Evolutionary conservation across 2,329 filamentous ascomycete species (phyloP).

Genomic region (Botrytis fabae): DNA sequence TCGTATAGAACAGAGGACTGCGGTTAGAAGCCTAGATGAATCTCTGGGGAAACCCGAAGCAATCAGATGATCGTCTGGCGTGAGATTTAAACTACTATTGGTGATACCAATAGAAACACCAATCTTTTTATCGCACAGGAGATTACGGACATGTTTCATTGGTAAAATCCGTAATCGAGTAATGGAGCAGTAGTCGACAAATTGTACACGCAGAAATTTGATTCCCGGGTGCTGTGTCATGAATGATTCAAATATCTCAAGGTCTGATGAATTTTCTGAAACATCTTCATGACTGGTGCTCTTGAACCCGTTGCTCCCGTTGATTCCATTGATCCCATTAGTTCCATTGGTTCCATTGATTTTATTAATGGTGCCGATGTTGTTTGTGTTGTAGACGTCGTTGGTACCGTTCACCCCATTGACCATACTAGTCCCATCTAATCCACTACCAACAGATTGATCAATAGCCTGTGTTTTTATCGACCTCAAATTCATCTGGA

Average conservation of each 20-base stretch:
- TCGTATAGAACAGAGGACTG: constrained; percentile 64
- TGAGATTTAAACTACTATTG: constrained; percentile 61
- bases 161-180: constrained; percentile 68
- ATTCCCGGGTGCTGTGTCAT: constrained; percentile 51
- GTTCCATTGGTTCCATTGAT: background rate
- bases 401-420: background rate
- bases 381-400: background rate
- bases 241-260: constrained; percentile 44
- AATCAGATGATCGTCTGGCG: constrained; percentile 65
- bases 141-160: constrained; percentile 53
- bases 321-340: background rate
- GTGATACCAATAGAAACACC: constrained; percentile 56
- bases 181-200: constrained; percentile 75
- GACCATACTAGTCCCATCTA: background rate
- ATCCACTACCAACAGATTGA: background rate
- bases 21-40: constrained; percentile 65
- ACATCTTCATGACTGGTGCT: background rate
- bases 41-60: constrained; percentile 58
- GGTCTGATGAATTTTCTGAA: constrained; percentile 25
- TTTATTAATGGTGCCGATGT: background rate
- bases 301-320: background rate
- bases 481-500: constrained; percentile 49
- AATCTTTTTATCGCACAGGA: constrained; percentile 44
- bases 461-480: background rate
- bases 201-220: constrained; percentile 72